Base-by-base conservation (phyloP, 2,329 filamentous ascomycete species). In the Alternaria gansuensis region DNA sequence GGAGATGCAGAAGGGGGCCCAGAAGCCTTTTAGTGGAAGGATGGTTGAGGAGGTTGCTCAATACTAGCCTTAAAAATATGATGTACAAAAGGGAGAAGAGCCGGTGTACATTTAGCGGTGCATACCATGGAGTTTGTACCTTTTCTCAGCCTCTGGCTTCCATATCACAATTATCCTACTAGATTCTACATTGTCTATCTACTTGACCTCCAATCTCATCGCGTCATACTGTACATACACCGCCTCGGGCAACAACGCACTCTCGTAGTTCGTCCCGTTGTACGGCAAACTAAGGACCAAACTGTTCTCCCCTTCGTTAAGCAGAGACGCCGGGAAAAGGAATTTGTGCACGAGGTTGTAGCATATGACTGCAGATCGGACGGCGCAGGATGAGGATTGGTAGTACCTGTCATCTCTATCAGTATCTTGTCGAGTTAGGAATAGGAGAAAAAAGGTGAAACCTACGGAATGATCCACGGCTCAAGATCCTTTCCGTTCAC, bases 161-260 rank as follows among this genome's bases (percentile, higher is more conserved):
- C 7, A 33, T 14, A 13, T 31, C 26, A 31, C 10, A 29, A 23
- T 21, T 21, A 39, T 33, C 11, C 21, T 43, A 39, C 4, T 14
- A 24, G 3, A 8, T 23, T 8, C 37, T 5, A 21, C 13, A 17
- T 23, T 26, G 2, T 41, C 29, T 28, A 41, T 14, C 55, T 76
- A 83, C 54, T 72, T 70, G 26, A 89, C 69, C 68, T 89, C 87
- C 45, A 89, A 66, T 50, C 87, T 79, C 69, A 89, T 66, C 2
- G 87, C 87, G 75, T 89, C 87, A 63, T 90, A 89, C 77, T 89
- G 86, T 5, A 89, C 82, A 72, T 89, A 89, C 0, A 87, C 79
- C 0, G 81, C 82, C 41, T 76, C 75, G 5, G 66, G 66, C 17
- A 62, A 64, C 8, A 88, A 50, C 0, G 87, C 86, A 29, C 82